These are phyloP conservation scores for Penicillium pancosmium DNA, from an alignment of 495 filamentous ascomycete genomes.

Conservation along the genomic window DNA sequence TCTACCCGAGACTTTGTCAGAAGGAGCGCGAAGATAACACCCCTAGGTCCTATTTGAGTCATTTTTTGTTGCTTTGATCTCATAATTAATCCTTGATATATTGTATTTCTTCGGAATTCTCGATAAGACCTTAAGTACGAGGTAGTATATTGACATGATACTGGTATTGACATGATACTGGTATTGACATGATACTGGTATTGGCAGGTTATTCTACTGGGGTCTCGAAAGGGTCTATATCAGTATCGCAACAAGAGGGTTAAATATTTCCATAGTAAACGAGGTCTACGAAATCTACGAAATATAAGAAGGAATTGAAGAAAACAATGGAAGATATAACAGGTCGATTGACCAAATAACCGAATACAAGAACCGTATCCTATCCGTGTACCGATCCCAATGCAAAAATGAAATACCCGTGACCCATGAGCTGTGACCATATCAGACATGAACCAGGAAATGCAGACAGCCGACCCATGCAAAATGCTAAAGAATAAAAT, in stretches of 20 bases:
- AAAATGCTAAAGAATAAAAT: conserved; percentile 16
- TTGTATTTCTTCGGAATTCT: too few species aligned
- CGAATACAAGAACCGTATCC: conserved; percentile 18
- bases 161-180: background rate
- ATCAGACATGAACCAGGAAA: conserved; percentile 15
- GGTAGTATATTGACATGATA: background rate
- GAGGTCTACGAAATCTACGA: background rate
- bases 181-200: too few species aligned
- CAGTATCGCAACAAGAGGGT: background rate
- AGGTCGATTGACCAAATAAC: conserved; percentile 16
- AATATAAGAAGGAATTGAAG: background rate
- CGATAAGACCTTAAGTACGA: too few species aligned
- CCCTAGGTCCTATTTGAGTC: too few species aligned
- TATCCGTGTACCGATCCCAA: conserved; percentile 31
- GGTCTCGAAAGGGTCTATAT: background rate
- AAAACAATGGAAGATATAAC: conserved; percentile 9
- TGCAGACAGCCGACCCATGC: conserved; percentile 25
- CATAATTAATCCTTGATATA: too few species aligned
- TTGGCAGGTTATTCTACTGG: background rate
- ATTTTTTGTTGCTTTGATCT: too few species aligned
- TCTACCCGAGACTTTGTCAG: too few species aligned
- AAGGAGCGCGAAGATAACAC: too few species aligned
- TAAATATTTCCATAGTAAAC: background rate
- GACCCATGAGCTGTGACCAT: conserved; percentile 7
- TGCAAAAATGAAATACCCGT: conserved; percentile 21